Percentiles rank a stretch among this genome's conserved stretches.
Evolutionary conservation across 331 rosid species (phyloP).

Genomic region (Cydonia oblonga): DNA sequence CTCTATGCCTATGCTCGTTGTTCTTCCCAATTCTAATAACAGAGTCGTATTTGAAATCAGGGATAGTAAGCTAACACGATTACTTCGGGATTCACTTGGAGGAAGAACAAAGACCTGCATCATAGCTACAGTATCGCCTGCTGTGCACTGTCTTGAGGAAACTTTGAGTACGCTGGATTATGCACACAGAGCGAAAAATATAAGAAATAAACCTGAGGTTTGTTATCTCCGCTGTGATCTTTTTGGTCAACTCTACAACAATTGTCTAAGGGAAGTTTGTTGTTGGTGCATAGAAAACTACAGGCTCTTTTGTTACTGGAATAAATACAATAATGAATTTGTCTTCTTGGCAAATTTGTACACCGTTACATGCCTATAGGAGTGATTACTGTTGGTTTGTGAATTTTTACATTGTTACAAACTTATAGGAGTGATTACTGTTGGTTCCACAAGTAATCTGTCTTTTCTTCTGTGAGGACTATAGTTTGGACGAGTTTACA

Average conservation of each 20-base stretch:
- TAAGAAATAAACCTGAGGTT: slow-evolving; percentile 93
- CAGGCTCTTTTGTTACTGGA: background rate
- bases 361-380: background rate
- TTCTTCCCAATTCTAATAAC: background rate
- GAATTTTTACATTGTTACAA: background rate
- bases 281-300: background rate
- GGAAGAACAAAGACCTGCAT: slow-evolving; percentile 95
- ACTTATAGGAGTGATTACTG: background rate
- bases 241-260: background rate
- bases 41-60: slow-evolving; percentile 28
- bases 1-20: background rate
- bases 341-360: background rate
- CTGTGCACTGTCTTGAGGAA: slow-evolving; percentile 91
- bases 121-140: slow-evolving; percentile 93
- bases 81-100: slow-evolving; percentile 93
- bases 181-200: slow-evolving; percentile 91
- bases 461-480: background rate
- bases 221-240: background rate
- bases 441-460: background rate
- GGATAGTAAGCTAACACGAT: slow-evolving; percentile 91
- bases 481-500: background rate
- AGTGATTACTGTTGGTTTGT: background rate
- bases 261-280: background rate
- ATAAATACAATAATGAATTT: background rate
- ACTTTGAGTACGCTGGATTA: slow-evolving; percentile 89